Evolutionary conservation across 768 basidiomycete species (phyloP).

Genomic region (Rhodocollybia butyracea): DNA sequence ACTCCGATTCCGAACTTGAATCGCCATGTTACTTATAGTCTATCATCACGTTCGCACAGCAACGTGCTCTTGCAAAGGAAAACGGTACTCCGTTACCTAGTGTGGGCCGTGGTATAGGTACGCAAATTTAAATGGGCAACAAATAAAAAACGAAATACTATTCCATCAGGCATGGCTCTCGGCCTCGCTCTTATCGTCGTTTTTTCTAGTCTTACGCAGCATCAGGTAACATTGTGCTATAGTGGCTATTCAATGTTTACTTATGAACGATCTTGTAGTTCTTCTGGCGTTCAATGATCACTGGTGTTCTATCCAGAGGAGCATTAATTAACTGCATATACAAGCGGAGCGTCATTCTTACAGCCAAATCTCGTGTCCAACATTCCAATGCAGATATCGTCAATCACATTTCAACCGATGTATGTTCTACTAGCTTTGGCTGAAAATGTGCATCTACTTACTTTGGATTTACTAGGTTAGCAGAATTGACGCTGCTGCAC

Average conservation of each 20-base stretch:
- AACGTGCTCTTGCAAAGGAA: conserved; percentile 35
- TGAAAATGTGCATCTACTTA: neutral
- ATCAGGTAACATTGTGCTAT: conserved; percentile 44
- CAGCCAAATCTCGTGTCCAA: conserved; percentile 60
- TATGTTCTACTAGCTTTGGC: conserved; percentile 26
- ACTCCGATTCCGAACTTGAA: neutral
- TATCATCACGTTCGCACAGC: conserved; percentile 60
- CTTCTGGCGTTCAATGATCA: conserved; percentile 68
- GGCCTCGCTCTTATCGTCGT: conserved; percentile 51
- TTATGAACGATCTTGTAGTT: conserved; percentile 34
- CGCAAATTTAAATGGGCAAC: too few relatives aligned
- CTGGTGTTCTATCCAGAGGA: conserved; percentile 61
- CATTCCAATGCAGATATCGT: conserved; percentile 60
- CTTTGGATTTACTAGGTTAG: conserved; percentile 36
- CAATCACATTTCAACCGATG: conserved; percentile 66
- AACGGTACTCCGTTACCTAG: conserved; percentile 30
- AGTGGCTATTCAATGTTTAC: neutral
- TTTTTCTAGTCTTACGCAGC: conserved; percentile 51
- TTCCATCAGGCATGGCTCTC: conserved; percentile 53
- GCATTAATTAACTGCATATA: conserved; percentile 71
- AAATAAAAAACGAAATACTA: too few relatives aligned
- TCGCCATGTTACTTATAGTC: conserved; percentile 32
- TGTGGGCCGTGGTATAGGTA: conserved; percentile 57
- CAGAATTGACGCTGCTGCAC: conserved; percentile 57
- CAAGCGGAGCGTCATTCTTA: conserved; percentile 62